phyloP scores from a whole-genome alignment of 805 yeast genomes.

The Tetrapisispora fleetii region DNA sequence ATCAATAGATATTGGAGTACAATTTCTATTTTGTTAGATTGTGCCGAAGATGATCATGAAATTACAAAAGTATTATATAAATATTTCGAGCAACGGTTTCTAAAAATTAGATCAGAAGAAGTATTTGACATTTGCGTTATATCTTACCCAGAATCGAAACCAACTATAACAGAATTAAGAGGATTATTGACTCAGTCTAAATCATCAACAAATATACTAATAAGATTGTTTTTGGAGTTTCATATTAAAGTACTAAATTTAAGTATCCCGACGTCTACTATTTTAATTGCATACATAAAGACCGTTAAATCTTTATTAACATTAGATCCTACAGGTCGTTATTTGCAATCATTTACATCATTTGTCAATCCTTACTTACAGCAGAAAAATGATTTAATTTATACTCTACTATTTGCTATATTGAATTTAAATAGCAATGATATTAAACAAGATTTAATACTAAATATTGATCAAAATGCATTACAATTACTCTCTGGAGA shows the following conservation, averaged over 20 bases:
- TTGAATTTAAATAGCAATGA: slow-evolving; percentile 33
- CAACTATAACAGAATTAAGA: slow-evolving; percentile 52
- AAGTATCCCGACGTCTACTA: slow-evolving; percentile 68
- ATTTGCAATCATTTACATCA: slow-evolving; percentile 65
- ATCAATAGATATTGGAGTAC: slow-evolving; percentile 19
- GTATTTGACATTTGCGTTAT: slow-evolving; percentile 46
- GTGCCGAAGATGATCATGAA: slow-evolving; percentile 23
- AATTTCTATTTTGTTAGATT: slow-evolving; percentile 13
- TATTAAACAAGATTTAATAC: slow-evolving; percentile 5
- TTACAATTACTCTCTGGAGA: slow-evolving; percentile 28
- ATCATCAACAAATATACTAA: slow-evolving; percentile 10
- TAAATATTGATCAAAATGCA: slow-evolving; percentile 4
- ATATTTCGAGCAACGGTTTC: slow-evolving; percentile 20
- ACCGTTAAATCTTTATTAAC: slow-evolving; percentile 62
- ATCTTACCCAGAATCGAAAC: slow-evolving; percentile 41
- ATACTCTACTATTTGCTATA: slow-evolving; percentile 60
- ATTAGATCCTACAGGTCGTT: slow-evolving; percentile 81
- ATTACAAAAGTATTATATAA: slow-evolving; percentile 17
- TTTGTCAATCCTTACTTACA: slow-evolving; percentile 66
- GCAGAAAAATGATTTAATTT: slow-evolving; percentile 64
- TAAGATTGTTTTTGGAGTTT: slow-evolving; percentile 14
- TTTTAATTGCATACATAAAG: slow-evolving; percentile 57
- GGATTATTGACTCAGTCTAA: slow-evolving; percentile 37
- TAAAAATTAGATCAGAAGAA: slow-evolving; percentile 41
- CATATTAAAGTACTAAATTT: slow-evolving; percentile 48